A percentile compares a stretch with the other conserved stretches of the same genome.
Evolutionary conservation across 352 stramenopile species (phyloP).

Genomic region (Globisporangium nodosum): DNA sequence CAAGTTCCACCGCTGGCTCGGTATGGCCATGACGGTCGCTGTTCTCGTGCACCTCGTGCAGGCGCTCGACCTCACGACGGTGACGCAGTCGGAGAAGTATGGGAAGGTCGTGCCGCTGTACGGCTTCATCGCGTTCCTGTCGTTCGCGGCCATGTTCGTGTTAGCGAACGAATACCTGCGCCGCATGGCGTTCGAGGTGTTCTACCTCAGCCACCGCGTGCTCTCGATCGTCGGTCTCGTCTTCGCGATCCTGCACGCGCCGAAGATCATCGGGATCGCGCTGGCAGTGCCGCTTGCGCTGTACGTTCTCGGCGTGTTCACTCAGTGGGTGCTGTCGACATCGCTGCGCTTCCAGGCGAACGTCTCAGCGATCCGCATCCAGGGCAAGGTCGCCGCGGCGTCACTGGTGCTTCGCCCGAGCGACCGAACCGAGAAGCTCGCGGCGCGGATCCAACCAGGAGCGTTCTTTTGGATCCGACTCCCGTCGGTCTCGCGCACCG

Average conservation of each 20-base stretch:
- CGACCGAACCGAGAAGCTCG: conserved; percentile 52
- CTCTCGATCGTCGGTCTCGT: conserved; percentile 69
- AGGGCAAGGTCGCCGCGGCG: conserved; percentile 33
- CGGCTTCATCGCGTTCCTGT: conserved; percentile 36
- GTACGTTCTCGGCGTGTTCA: conserved; percentile 50
- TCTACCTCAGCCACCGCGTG: conserved; percentile 73
- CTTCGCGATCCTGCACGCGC: conserved; percentile 64
- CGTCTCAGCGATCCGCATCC: conserved; percentile 19
- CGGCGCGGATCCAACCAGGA: conserved; percentile 42
- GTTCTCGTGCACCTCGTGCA: conserved; percentile 58
- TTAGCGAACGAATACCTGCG: conserved; percentile 44
- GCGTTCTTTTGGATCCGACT: conserved; percentile 79
- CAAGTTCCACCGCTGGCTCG: conserved; percentile 85
- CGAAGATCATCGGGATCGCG: conserved; percentile 47
- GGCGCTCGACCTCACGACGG: conserved; percentile 30
- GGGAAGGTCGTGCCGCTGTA: conserved; percentile 48
- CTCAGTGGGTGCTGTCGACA: conserved; percentile 46
- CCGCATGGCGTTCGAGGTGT: conserved; percentile 64
- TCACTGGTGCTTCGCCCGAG: conserved; percentile 51
- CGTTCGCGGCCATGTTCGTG: no score
- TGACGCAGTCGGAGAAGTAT: conserved; percentile 42
- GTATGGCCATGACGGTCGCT: conserved; percentile 43
- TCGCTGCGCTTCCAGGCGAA: conserved; percentile 39
- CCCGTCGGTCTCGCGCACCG: conserved; percentile 46
- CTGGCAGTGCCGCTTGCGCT: conserved; percentile 57